Evolutionary conservation across 106 monocot species (phyloP), one percentile per base, ranked within the genome.

Genomic region (Dendrobium chrysotoxum): DNA sequence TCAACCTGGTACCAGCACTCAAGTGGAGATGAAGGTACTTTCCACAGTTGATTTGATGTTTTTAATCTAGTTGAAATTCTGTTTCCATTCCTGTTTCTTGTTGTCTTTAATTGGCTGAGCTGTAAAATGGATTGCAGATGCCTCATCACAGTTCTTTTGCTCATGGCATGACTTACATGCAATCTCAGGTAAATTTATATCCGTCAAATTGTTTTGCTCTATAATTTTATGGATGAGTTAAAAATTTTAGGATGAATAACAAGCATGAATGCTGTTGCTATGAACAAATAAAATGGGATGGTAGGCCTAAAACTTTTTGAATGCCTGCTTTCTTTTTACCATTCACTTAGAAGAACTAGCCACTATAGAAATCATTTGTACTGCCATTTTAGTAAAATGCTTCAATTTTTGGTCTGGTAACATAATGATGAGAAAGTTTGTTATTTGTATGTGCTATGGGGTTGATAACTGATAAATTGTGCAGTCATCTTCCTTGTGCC

Each of bases 171-270:
- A 28, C 26, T 76, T 76, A 76, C 47, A 28, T 45, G 76, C 76
- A 76, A 47, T 47, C 76, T 13, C 76, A 76, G 76, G 76, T 76
- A 76, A 47, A 25, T 76, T 42, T 75, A 26, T 76, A 2, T 41
- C 39, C 41, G 31, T 20, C 40, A 30, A 31, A 70, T 74, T 41
- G 5, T 74, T 74, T 40, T 74, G 21, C 41, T 18, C 41, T 74
- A 35, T 4, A 15, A 21, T 16, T 39, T 28, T 31, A 74, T 74
- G 20, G 21, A 74, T 40, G 6, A 74, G 7, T 74, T 45, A 76
- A 76, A 76, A 41, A 28, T 45, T 47, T 7, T 47, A 12, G 76
- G 12, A 47, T 16, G 8, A 76, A 76, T 31, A 35, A 70, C 3
- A 7, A 40, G 7, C 21, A 74, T 74, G 40, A n/a, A 41, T 74